These are phyloP conservation scores for Cystofilobasidium ferigula DNA, from an alignment of 768 basidiomycete genomes.

Conservation along the genomic window DNA sequence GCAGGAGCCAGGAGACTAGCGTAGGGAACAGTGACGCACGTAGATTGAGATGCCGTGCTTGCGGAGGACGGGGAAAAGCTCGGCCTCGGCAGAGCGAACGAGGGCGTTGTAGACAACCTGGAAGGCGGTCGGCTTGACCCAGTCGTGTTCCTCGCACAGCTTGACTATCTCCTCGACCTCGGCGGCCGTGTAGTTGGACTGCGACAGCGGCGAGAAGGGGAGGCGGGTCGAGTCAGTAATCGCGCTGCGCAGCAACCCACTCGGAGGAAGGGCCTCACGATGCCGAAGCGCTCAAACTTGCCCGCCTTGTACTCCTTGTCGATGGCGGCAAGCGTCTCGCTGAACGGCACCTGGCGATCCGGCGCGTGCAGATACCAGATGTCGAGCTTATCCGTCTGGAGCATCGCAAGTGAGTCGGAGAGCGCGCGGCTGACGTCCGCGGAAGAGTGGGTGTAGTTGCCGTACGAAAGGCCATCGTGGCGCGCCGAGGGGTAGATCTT, in stretches of 20 bases:
- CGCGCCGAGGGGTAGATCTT: constrained; percentile 4
- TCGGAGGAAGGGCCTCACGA: background rate
- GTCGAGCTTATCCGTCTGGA: constrained; percentile 44
- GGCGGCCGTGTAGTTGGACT: constrained; percentile 18
- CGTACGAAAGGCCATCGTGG: background rate
- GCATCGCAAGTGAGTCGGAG: constrained; percentile 39
- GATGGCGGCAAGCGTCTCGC: constrained; percentile 42
- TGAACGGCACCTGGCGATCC: constrained; percentile 26
- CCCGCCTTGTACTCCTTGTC: constrained; percentile 48
- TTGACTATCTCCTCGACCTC: constrained; percentile 45
- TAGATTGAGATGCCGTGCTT: constrained; percentile 43
- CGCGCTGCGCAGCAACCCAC: background rate
- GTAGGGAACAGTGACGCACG: constrained; percentile 22
- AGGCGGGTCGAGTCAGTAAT: background rate
- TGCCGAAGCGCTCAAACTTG: constrained; percentile 40
- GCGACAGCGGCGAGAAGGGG: background rate
- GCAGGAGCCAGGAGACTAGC: background rate
- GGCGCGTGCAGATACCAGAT: constrained; percentile 47
- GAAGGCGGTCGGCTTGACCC: constrained; percentile 46
- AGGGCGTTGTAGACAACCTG: constrained; percentile 46
- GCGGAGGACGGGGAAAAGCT: constrained; percentile 43
- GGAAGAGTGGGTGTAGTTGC: background rate
- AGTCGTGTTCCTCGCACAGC: constrained; percentile 43
- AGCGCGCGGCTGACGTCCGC: background rate
- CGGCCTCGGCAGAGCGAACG: constrained; percentile 41